Base-by-base conservation (phyloP, 805 yeast genomes). In the Ogataea ramenticola region DNA sequence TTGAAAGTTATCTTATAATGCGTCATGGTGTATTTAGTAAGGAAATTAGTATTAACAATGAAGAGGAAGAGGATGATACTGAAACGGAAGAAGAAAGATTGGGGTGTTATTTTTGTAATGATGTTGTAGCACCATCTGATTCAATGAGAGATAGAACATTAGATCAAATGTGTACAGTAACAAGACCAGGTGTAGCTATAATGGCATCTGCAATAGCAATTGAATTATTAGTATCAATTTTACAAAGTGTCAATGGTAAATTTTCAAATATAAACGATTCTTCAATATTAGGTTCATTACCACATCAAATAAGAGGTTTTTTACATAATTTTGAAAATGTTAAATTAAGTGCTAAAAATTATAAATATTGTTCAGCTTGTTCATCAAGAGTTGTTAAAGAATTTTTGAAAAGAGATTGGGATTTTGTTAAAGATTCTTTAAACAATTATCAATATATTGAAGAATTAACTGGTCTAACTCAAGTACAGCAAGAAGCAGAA, bases 141-240 rank as follows among this genome's bases (percentile, higher is more conserved):
- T 83, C 95, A 46, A 65, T 87, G n/a, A 72, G 86, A 0, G 95
- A 89, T 56, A 71, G 96, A 42, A 86, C 97, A 0, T 67, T 93
- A 45, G 99, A 93, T 64, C 98, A 93, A 62, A 93, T 93, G 97
- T 93, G 99, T 58, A 93, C 99, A 0, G 99, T 93, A 1, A 93
- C 99, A 0, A 71, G 99, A 35, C 98, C 99, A 0, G 99, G 99
- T 0, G 90, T 85, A 1, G 96, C 99, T 0, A 66, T 85, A 54
- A 66, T 88, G 64, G 97, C 98, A 0, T 77, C 96, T 0, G 79
- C 96, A 0, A 66, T 82, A 32, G 95, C 95, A 0, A 95, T 86
- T 1, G 99, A 93, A 59, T 64, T 93, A 6, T 57, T 88, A 48
- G 85, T 86, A 0, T 77, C 93, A 1, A 48, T 86, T 0, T 54